Base-by-base conservation (phyloP, 73 alveolate genomes). In the Paramecium biaurelia region DNA sequence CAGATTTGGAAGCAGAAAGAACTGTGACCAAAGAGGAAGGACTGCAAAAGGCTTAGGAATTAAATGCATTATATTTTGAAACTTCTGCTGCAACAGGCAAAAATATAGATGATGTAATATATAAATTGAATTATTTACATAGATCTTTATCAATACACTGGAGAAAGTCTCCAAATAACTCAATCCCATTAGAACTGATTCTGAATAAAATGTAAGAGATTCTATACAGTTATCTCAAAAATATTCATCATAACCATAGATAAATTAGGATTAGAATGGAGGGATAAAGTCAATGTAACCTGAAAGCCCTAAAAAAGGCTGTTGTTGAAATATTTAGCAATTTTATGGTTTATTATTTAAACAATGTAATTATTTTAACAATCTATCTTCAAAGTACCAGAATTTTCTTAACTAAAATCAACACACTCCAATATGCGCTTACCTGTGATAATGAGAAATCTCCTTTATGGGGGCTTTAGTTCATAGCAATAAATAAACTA, bases 1-100 rank as follows among this genome's bases (percentile, higher is more conserved):
- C 88, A 2, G 99, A 98, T 93, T 96, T 95, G 49, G 98, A 95
- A 24, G 41, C 20, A 24, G 74, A 41, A 21, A 41, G 94, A 28
- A 42, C 32, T 70, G 92, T 89, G 11, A 14, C 74, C 26, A 41
- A 53, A 2, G 45, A 68, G n/a, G 94, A 89, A 28, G 94, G 85
- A 1, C 45, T 57, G 26, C 63, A 35, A 32, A 43, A 43, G 24
- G 94, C 94, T 23, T 11, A 57, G 18, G 90, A 70, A 2, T 14
- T 56, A n/a, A 43, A 70, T 42, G 70, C 76, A 41, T 26, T 88
- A 4, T 88, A 68, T 67, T 88, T 24, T 88, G 93, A 88, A 26
- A 88, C 90, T 10, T 88, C 93, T 10, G 93, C 93, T 88, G 35
- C 57, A 4, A 70, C 45, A 1, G 93, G 93, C 21, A 3, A 7